Evolutionary conservation across 2,329 filamentous ascomycete species (phyloP), one percentile per base, ranked within the genome.

Genomic region (Colletotrichum sp.): DNA sequence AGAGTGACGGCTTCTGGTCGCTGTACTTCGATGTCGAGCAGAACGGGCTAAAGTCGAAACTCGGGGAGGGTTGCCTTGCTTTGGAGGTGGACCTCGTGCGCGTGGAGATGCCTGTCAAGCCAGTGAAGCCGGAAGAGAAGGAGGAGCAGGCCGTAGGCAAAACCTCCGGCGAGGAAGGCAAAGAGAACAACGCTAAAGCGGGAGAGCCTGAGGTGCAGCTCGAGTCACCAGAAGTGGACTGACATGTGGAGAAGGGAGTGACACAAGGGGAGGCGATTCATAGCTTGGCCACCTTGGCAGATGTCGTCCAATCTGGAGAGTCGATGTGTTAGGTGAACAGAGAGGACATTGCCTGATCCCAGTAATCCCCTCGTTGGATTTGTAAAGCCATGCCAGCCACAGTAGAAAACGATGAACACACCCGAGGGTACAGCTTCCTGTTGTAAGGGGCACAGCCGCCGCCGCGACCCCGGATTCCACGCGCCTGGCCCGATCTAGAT

Each of bases 1-100:
- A 86, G 66, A 86, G 86, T 52, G 84, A 84, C 6, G 84, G 84
- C 0, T 83, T 87, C 61, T 89, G 87, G 87, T 84, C 85, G 4
- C 79, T 89, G 1, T 89, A 88, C 78, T 89, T 88, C 71, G 88
- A 89, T 73, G 79, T 80, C 9, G 87, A 89, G 58, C 86, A 87
- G 36, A 84, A 90, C 74, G 83, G 84, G 3, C 78, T 90, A 34
- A 81, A 78, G 70, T 81, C 80, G 1, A 90, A 89, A 78, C 82
- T 92, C 5, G 84, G 86, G 1, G 81, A 83, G 68, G 88, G 87
- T 4, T 88, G 85, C 7, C 83, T 87, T 18, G 86, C 92, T 2
- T 83, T 92, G 8, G 91, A 92, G 71, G 81, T 93, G 4, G 90
- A 92, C 79, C 81, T 92, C 30, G 84, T 84, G 4, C 84, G 90